Evolutionary conservation across 495 filamentous ascomycete genomes (phyloP).

Genomic region (Daldinia childiae): DNA sequence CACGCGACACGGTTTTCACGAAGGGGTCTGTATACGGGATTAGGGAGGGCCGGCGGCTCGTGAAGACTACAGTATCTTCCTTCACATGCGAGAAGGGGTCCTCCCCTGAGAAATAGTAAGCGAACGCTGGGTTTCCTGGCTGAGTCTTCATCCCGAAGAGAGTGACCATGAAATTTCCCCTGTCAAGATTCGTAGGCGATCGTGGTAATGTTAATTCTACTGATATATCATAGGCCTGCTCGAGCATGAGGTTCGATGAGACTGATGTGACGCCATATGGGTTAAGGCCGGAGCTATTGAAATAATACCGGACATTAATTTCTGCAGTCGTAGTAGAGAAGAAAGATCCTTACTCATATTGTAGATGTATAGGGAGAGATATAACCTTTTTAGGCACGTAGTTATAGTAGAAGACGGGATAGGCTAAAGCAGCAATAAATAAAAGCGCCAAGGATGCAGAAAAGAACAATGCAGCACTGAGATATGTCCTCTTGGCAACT

Average conservation of each 20-base stretch:
- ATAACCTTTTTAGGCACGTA: constrained; percentile 78
- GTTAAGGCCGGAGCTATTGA: constrained; percentile 53
- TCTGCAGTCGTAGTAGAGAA: not conserved
- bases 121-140: constrained; percentile 41
- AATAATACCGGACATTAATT: constrained; percentile 7
- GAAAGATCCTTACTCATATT: constrained; percentile 71
- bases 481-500: constrained; percentile 73
- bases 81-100: constrained; percentile 37
- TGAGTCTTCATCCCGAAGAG: constrained; percentile 59
- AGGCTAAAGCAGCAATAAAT: constrained; percentile 70
- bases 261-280: constrained; percentile 64
- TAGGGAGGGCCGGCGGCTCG: constrained; percentile 51
- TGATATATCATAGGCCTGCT: constrained; percentile 71
- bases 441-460: constrained; percentile 67
- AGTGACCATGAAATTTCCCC: constrained; percentile 94
- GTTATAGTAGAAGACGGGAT: constrained; percentile 80
- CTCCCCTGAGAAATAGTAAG: constrained; percentile 7
- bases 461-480: constrained; percentile 73
- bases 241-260: constrained; percentile 54
- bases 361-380: constrained; percentile 75
- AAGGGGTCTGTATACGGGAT: constrained; percentile 55
- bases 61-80: constrained; percentile 47
- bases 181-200: constrained; percentile 65
- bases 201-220: constrained; percentile 68
- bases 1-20: constrained; percentile 48